Evolutionary conservation across 2,329 filamentous ascomycete species (phyloP).

Genomic region (Pyricularia pennisetigena): DNA sequence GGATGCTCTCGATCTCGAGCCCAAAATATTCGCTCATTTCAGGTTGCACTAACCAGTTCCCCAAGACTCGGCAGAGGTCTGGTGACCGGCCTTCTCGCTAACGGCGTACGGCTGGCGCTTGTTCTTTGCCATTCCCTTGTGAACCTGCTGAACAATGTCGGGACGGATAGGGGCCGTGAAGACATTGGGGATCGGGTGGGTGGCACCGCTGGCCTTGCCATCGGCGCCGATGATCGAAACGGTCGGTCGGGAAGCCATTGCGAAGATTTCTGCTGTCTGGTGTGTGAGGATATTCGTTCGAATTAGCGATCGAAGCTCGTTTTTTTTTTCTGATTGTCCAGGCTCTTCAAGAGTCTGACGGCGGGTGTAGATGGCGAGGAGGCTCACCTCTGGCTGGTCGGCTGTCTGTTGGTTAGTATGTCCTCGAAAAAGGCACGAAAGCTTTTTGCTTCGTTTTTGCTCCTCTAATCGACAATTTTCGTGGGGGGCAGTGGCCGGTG

Average conservation of each 20-base stretch:
- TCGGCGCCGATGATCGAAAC: constrained; percentile 96
- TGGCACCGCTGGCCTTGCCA: constrained; percentile 82
- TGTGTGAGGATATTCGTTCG: neutral
- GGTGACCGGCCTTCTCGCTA: constrained; percentile 99
- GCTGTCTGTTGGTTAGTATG: neutral
- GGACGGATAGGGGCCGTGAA: constrained; percentile 96
- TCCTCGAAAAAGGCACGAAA: neutral
- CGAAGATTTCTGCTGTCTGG: constrained; percentile 1
- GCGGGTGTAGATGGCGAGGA: neutral
- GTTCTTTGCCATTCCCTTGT: constrained; percentile 99
- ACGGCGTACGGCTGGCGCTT: constrained; percentile 99
- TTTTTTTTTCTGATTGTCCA: neutral
- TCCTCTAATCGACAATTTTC: neutral
- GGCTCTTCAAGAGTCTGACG: neutral
- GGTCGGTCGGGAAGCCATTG: constrained; percentile 92
- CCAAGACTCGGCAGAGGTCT: constrained; percentile 99
- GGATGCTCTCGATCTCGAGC: neutral
- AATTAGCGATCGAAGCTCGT: neutral
- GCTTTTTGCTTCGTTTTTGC: constrained; percentile 3
- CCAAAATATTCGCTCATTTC: neutral
- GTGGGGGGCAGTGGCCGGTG: neutral
- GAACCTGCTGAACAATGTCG: constrained; percentile 98
- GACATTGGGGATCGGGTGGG: constrained; percentile 89
- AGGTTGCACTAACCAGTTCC: constrained; percentile 73
- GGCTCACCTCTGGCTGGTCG: constrained; percentile 2